phyloP scores from a whole-genome alignment of 805 yeast species.

The Saccharomycopsis capsularis region DNA sequence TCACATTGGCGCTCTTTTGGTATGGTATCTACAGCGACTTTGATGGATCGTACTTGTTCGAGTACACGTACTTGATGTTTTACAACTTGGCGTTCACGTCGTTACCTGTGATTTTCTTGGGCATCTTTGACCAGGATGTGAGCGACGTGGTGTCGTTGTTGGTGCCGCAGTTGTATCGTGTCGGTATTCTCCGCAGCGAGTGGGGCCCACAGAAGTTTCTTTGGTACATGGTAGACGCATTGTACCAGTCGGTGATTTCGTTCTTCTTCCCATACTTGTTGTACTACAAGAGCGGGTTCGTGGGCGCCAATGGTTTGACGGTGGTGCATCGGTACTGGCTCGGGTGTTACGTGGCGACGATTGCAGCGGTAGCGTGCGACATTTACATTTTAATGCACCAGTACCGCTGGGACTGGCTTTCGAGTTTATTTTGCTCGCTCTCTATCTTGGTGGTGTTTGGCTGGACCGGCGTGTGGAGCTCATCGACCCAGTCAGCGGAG shows the following conservation, averaged over 20 bases:
- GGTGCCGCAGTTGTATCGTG: constrained; percentile 68
- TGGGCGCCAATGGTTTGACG: constrained; percentile 46
- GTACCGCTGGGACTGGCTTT: constrained; percentile 77
- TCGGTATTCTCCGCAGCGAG: constrained; percentile 66
- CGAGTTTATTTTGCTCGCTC: constrained; percentile 45
- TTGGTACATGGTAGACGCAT: constrained; percentile 70
- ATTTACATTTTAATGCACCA: constrained; percentile 59
- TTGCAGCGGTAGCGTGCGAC: constrained; percentile 63
- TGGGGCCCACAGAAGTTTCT: constrained; percentile 64
- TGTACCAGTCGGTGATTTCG: constrained; percentile 65
- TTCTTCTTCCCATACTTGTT: constrained; percentile 68
- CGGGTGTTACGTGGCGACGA: constrained; percentile 60
- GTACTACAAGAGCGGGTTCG: constrained; percentile 37
- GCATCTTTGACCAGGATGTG: constrained; percentile 78
- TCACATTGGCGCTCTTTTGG: constrained; percentile 72
- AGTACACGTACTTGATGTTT: constrained; percentile 73
- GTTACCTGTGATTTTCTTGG: constrained; percentile 69
- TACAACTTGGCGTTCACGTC: constrained; percentile 81
- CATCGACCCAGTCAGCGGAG: constrained; percentile 45
- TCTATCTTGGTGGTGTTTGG: constrained; percentile 57
- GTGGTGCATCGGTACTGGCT: constrained; percentile 69
- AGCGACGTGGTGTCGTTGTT: constrained; percentile 58
- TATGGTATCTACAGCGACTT: constrained; percentile 67
- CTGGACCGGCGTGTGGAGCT: constrained; percentile 81
- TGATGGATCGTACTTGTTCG: constrained; percentile 75